Conservation (phyloP, 164 flowering plant genomes). For the Brasenia schreberi region DNA sequence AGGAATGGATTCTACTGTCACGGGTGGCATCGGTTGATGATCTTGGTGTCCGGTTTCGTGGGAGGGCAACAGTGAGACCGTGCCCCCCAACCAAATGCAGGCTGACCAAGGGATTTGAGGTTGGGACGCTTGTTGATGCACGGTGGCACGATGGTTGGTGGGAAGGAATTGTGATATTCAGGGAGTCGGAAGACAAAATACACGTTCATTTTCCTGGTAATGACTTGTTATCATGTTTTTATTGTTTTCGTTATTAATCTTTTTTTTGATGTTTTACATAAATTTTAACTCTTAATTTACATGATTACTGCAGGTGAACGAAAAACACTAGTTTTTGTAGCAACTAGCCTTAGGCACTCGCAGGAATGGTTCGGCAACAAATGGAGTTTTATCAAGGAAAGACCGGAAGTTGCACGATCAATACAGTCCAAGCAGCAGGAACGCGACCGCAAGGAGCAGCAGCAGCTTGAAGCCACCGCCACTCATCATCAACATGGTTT, state of each 20-base stretch:
- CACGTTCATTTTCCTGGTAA: constrained; percentile 71
- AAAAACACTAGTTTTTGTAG: constrained; percentile 15
- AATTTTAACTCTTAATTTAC: neutral
- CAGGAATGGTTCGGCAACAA: constrained; percentile 53
- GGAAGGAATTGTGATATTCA: constrained; percentile 79
- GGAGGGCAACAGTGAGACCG: constrained; percentile 58
- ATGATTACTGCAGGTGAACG: constrained; percentile 44
- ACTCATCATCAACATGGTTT: neutral
- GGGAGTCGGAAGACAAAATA: constrained; percentile 28
- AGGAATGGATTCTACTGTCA: constrained; percentile 83
- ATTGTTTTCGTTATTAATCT: neutral
- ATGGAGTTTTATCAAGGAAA: constrained; percentile 40
- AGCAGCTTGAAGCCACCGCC: neutral
- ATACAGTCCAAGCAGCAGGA: constrained; percentile 13
- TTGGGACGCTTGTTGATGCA: constrained; percentile 67
- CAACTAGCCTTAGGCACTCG: constrained; percentile 41
- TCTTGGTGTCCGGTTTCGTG: constrained; percentile 34
- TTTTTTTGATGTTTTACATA: neutral
- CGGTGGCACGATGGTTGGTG: constrained; percentile 96
- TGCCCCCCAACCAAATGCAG: constrained; percentile 13
- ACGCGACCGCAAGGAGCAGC: constrained; percentile 3
- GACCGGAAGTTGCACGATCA: constrained; percentile 35
- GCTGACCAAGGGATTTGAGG: constrained; percentile 20
- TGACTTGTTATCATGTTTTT: neutral
- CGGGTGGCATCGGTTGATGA: constrained; percentile 40